These are phyloP conservation scores for Trypanosoma vivax DNA, from an alignment of 208 protist species.

Conservation along the genomic window DNA sequence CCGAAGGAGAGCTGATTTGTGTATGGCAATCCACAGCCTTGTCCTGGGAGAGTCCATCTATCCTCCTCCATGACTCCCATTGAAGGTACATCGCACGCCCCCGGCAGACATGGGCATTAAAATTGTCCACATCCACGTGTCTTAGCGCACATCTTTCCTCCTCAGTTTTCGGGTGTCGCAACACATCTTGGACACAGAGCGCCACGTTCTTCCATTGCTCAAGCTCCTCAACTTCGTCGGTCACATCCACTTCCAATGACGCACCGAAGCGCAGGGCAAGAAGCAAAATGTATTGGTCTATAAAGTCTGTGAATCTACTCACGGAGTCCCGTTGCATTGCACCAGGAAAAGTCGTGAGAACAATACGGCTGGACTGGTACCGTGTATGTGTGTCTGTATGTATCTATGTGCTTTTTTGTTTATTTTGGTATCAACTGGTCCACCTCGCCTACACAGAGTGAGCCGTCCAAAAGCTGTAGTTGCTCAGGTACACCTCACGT, in stretches of 20 bases:
- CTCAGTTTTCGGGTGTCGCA: constrained; percentile 36
- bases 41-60: not conserved
- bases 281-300: constrained; percentile 85
- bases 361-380: no score
- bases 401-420: no score
- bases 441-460: no score
- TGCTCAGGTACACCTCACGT: no score
- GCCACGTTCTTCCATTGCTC: constrained; percentile 56
- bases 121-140: constrained; percentile 44
- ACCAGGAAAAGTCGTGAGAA: no score
- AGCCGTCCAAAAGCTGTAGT: no score
- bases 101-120: constrained; percentile 51
- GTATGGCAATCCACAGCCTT: not conserved
- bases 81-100: constrained; percentile 54
- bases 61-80: constrained; percentile 22
- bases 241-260: constrained; percentile 17
- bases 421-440: no score
- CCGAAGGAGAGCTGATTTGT: not conserved
- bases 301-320: constrained; percentile 48
- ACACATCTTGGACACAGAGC: constrained; percentile 36
- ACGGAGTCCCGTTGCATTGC: not conserved
- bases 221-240: not conserved
- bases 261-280: constrained; percentile 68
- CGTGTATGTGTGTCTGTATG: no score
- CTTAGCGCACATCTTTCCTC: constrained; percentile 42